Conservation (phyloP, 2,329 filamentous ascomycete genomes). For the Penicillium sp. region DNA sequence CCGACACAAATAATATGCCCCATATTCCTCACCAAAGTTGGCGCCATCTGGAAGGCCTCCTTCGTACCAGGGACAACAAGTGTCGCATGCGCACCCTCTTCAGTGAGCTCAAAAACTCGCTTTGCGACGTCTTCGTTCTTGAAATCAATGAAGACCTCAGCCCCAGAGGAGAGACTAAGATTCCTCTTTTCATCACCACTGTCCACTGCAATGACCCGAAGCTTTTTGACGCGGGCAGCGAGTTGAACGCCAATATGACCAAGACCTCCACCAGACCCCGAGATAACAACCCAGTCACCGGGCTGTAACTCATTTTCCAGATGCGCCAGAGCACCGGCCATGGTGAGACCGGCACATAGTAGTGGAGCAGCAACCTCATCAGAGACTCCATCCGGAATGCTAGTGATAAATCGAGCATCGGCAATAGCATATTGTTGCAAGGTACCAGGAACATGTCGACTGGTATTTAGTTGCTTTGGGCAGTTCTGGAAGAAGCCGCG, state of each 20-base stretch:
- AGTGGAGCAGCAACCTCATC: constrained; percentile 30
- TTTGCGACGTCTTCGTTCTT: constrained; percentile 29
- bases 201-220: constrained; percentile 59
- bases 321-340: constrained; percentile 29
- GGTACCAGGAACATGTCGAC: constrained; percentile 35
- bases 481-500: constrained; percentile 29
- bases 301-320: constrained; percentile 27
- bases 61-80: constrained; percentile 31
- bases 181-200: constrained; percentile 27
- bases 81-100: constrained; percentile 32
- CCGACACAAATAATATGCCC: constrained; percentile 32
- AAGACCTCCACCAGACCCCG: constrained; percentile 59
- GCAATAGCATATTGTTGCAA: constrained; percentile 36
- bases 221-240: constrained; percentile 59
- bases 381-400: constrained; percentile 24
- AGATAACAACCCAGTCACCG: constrained; percentile 51
- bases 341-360: constrained; percentile 31
- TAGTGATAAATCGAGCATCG: constrained; percentile 31
- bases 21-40: constrained; percentile 30
- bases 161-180: constrained; percentile 30
- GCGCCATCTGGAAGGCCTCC: constrained; percentile 30
- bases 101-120: constrained; percentile 28
- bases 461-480: constrained; percentile 32
- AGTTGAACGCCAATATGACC: constrained; percentile 62
- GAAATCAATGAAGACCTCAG: constrained; percentile 31